Evolutionary conservation across 176 grass and related monocot genomes (phyloP).

Genomic region (Dactylis glomerata): DNA sequence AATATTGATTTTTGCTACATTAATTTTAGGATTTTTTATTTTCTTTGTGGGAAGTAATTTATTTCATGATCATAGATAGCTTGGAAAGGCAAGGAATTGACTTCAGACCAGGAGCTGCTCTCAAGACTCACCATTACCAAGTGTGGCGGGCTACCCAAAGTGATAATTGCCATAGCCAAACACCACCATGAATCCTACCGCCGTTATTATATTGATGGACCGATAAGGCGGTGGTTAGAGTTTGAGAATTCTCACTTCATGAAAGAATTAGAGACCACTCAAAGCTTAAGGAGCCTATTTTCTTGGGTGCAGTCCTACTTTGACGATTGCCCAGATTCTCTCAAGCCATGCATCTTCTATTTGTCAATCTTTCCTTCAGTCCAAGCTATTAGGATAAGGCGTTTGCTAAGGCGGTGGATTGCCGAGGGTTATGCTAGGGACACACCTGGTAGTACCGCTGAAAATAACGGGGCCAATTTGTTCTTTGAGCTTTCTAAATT

Average conservation of each 20-base stretch:
- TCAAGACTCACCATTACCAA: not conserved
- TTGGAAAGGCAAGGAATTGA: not conserved
- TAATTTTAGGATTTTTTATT: not conserved
- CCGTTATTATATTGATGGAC: not conserved
- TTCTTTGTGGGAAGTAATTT: not conserved
- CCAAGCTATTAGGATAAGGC: not conserved
- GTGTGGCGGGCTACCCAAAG: constrained; percentile 20
- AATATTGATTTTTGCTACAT: not conserved
- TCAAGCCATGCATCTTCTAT: constrained; percentile 30
- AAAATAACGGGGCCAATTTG: not conserved
- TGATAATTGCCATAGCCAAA: constrained; percentile 23
- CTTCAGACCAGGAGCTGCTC: fast-evolving
- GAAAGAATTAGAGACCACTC: not conserved
- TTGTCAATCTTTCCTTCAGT: not conserved
- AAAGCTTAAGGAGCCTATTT: not conserved
- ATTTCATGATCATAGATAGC: not conserved
- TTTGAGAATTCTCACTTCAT: not conserved
- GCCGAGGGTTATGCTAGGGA: not conserved
- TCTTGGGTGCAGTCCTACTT: not conserved
- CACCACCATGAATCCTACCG: not conserved
- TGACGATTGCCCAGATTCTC: not conserved
- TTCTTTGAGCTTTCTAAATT: not conserved
- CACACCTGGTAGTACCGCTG: not conserved
- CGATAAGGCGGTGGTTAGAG: no score
- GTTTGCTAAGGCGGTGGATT: constrained; percentile 31